These are phyloP conservation scores for Zoysia pacifica DNA, from an alignment of 176 grass and related monocot species.

Conservation along the genomic window DNA sequence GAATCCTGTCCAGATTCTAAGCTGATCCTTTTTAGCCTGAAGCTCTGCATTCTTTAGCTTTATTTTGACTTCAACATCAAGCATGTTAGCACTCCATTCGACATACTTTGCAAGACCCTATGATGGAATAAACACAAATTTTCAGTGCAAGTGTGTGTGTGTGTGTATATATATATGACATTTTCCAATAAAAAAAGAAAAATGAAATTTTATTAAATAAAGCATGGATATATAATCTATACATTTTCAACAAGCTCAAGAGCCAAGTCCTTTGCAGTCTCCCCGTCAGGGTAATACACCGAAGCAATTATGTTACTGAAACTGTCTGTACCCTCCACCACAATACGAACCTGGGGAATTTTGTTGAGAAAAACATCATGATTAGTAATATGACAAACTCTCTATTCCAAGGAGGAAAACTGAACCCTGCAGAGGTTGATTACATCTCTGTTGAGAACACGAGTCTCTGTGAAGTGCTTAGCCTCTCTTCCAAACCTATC, in stretches of 20 bases:
- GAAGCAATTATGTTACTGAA: slow-evolving; percentile 93
- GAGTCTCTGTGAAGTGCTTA: slow-evolving; percentile 89
- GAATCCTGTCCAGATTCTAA: slow-evolving; percentile 88
- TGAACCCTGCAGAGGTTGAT: slow-evolving; percentile 22
- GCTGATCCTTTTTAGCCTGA: slow-evolving; percentile 85
- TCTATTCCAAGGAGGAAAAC: slow-evolving; percentile 22
- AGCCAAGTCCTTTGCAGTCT: slow-evolving; percentile 79
- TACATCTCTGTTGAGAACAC: slow-evolving; percentile 95
- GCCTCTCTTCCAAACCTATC: slow-evolving; percentile 92
- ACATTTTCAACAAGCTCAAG: slow-evolving; percentile 97
- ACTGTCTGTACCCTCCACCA: slow-evolving; percentile 94
- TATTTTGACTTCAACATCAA: slow-evolving; percentile 90
- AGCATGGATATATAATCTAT: slow-evolving; percentile 34
- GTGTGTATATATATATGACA: background rate
- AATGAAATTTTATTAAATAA: slow-evolving; percentile 5
- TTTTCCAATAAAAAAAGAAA: slow-evolving; percentile 22
- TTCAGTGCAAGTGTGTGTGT: background rate
- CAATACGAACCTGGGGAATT: slow-evolving; percentile 76
- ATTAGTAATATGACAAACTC: slow-evolving; percentile 6
- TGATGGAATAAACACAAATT: slow-evolving; percentile 27
- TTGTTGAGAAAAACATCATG: background rate
- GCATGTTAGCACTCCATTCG: slow-evolving; percentile 97
- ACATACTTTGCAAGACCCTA: slow-evolving; percentile 98
- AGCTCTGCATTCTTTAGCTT: slow-evolving; percentile 86
- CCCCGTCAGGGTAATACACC: slow-evolving; percentile 92